Evolutionary conservation across 495 filamentous ascomycete genomes (phyloP), one percentile per base, ranked within the genome.

Genomic region (Ramalina intermedia): DNA sequence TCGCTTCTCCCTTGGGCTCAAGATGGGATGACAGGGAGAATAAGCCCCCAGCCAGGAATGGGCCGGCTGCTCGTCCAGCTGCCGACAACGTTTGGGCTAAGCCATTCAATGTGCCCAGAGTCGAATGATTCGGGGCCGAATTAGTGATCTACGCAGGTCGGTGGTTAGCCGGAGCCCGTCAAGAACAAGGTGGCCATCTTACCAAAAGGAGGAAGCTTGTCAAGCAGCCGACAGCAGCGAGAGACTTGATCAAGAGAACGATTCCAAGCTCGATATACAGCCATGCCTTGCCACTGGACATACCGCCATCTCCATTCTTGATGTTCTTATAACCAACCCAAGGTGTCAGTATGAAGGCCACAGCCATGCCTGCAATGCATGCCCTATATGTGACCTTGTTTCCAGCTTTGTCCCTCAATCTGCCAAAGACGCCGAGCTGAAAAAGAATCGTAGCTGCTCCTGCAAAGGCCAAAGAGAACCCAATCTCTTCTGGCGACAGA

Each of bases 71-170:
- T 43, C 91, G 78, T 20, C 91, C 91, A 1, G 84, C 90, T 0
- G 93, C 91, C 7, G 87, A 91, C 2, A 98, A 76, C 0, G 87
- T 93, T 63, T 98, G 91, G 3, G 91, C 91, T 17, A 98, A 79
- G 26, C 91, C 91, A 53, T 96, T 95, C 26, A 98, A 68, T 1
- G 84, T 89, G 11, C 91, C 91, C 0, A 98, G 72, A 3, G 87
- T 87, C 17, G 82, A 80, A 61, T 94, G 75, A 33, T 87, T 85
- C 0, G 85, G 87, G 2, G 86, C 85, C 2, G 85, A 87, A 58
- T 98, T 98, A 21, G 90, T 98, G 55, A 98, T 82, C 86, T 93
- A 37, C 8, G 48, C 11, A 20, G 33, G 46, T 4, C 12, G 37
- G 61, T 51, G 55, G 48, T 51, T 38, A 53, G 27, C 6, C 20